Evolutionary conservation across 441 rosid species (phyloP).

Genomic region (Raphanus hybrid): DNA sequence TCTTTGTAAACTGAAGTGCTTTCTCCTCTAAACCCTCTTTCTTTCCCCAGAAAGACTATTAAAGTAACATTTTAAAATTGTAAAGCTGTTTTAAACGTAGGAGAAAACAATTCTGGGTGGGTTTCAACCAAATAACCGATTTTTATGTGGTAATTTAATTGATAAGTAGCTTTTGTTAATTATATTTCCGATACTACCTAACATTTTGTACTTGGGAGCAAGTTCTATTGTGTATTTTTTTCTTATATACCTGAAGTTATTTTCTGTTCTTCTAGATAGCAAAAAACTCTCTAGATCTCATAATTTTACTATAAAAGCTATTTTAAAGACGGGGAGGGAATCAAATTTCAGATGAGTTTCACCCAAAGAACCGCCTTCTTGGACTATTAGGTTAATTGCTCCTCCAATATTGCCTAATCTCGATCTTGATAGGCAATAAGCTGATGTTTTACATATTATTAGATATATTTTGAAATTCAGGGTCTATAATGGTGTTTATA

Average conservation of each 20-base stretch:
- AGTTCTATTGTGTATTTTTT: background rate
- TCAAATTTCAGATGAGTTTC: slow-evolving; percentile 6
- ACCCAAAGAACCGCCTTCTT: slow-evolving; percentile 7
- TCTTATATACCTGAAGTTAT: background rate
- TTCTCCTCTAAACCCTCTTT: slow-evolving; percentile 32
- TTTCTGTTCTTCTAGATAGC: background rate
- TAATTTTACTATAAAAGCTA: background rate
- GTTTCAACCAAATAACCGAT: slow-evolving; percentile 30
- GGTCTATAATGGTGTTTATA: slow-evolving; percentile 76
- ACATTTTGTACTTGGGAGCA: slow-evolving; percentile 29
- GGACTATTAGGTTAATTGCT: slow-evolving; percentile 14
- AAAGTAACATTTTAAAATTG: slow-evolving; percentile 14
- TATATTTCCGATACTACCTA: slow-evolving; percentile 23
- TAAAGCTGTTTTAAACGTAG: slow-evolving; percentile 40
- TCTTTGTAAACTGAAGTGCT: background rate
- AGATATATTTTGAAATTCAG: slow-evolving; percentile 38
- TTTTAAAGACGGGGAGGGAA: background rate
- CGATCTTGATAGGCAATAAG: background rate
- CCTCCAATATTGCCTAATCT: background rate
- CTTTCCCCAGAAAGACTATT: slow-evolving; percentile 35
- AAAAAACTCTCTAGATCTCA: slow-evolving; percentile 15
- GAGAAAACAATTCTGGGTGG: slow-evolving; percentile 26
- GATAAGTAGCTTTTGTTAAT: slow-evolving; percentile 18
- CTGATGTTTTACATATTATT: background rate
- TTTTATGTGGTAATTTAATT: slow-evolving; percentile 11